Base-by-base conservation (phyloP, 2,329 filamentous ascomycete genomes). In the Mollisiaceae sp. region DNA sequence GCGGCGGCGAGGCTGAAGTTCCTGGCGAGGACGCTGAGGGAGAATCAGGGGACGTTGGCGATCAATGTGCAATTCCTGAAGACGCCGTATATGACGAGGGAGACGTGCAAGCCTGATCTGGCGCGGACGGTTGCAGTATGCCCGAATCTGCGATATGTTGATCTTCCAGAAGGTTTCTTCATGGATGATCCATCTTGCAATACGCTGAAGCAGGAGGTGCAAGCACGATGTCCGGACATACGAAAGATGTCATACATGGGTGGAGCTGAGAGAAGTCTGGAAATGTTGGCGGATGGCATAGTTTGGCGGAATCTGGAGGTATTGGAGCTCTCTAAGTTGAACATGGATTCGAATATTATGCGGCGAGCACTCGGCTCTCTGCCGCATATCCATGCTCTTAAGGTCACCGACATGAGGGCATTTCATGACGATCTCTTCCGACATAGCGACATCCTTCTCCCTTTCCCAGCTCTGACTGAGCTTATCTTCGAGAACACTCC, bases 61-160 rank as follows among this genome's bases (percentile, higher is more conserved):
- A 82, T 85, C 63, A 82, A 87, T 50, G 92, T 97, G 5, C 81
- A 89, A 74, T 93, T 90, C 72, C 83, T 98, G 74, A 97, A 97
- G 81, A 89, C 93, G 65, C 93, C 94, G 8, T 97, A 97, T 78
- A 97, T 97, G 94, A 90, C 94, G 62, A 89, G 94, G 54, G 75
- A 97, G 80, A 91, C 91, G 1, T 91, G 86, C 76, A 93, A 95
- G 76, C 86, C 91, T 62, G 91, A 94, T 69, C 85, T 97, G 58
- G 94, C 94, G 11, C 88, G 93, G 59, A 92, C 91, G 32, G 90
- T 97, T 57, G 92, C 93, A 43, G 91, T 94, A 27, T 84, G 94
- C 52, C 92, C 93, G 36, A 93, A 94, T 74, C 82, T 98, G 54
- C 90, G 87, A 76, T 97, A 95, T 77, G 90, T 97, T 70, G 94